phyloP scores from a whole-genome alignment of 2,329 filamentous ascomycete species.

The Hymenoscyphus occultus region DNA sequence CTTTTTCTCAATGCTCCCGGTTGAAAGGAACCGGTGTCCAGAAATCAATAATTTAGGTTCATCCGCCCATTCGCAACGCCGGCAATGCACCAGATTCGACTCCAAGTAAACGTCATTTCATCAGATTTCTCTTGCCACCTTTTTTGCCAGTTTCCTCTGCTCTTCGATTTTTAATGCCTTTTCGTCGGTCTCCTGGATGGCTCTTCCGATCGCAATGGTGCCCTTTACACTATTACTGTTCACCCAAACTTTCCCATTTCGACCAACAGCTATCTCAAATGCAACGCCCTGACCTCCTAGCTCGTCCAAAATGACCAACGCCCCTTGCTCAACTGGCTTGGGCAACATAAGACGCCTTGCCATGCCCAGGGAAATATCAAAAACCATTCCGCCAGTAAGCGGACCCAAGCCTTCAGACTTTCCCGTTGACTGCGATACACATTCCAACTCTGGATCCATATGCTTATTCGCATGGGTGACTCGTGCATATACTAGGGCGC shows the following conservation, averaged over 20 bases:
- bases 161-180: constrained; percentile 58
- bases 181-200: constrained; percentile 75
- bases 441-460: constrained; percentile 88
- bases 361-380: constrained; percentile 74
- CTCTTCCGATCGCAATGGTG: constrained; percentile 74
- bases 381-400: constrained; percentile 82
- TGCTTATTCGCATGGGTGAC: constrained; percentile 74
- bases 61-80: not conserved
- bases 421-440: constrained; percentile 80
- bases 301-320: constrained; percentile 73
- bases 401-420: constrained; percentile 86
- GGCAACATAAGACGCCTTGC: constrained; percentile 73
- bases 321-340: constrained; percentile 58
- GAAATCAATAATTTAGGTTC: not conserved
- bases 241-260: constrained; percentile 92
- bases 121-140: constrained; percentile 40
- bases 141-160: constrained; percentile 69
- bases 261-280: constrained; percentile 90
- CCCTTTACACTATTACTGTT: constrained; percentile 71
- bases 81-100: not conserved
- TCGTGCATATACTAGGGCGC: constrained; percentile 85
- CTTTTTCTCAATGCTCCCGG: not conserved
- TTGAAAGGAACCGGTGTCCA: not conserved
- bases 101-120: not conserved
- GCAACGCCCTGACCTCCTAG: constrained; percentile 72